Percentiles rank a stretch among this genome's conserved stretches.
phyloP scores from a whole-genome alignment of 148 eudicot species.

The Camellia granthamiana region DNA sequence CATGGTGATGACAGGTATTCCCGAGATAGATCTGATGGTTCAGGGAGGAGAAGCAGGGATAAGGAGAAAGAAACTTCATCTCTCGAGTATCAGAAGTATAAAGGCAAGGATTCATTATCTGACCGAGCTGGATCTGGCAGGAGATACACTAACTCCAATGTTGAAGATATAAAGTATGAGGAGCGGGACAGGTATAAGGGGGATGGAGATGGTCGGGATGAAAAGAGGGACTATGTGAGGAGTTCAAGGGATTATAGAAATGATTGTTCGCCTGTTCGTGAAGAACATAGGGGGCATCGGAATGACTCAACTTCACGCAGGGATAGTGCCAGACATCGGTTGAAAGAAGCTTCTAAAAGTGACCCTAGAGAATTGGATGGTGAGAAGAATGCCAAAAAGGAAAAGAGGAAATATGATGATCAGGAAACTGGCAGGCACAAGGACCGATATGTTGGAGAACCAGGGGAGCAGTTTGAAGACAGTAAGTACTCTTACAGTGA shows the following conservation, averaged over 20 bases:
- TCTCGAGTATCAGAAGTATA: constrained; percentile 23
- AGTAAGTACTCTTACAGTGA: constrained; percentile 19
- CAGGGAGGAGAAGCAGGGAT: constrained; percentile 40
- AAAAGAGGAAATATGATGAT: constrained; percentile 39
- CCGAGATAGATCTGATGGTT: constrained; percentile 51
- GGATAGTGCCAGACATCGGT: constrained; percentile 33
- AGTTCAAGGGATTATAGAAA: constrained; percentile 42
- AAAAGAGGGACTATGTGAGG: constrained; percentile 48
- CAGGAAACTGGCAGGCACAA: constrained; percentile 27
- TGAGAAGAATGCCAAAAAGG: constrained; percentile 34
- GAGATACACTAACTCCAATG: constrained; percentile 23
- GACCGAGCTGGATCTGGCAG: constrained; percentile 39
- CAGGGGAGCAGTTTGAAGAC: constrained; percentile 36
- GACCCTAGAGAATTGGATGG: constrained; percentile 39
- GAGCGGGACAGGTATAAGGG: constrained; percentile 49
- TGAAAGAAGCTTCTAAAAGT: constrained; percentile 31
- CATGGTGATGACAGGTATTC: constrained; percentile 50
- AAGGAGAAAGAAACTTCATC: constrained; percentile 22
- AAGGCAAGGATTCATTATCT: constrained; percentile 28
- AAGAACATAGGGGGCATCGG: constrained; percentile 33
- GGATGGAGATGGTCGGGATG: constrained; percentile 50
- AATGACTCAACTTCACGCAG: constrained; percentile 38
- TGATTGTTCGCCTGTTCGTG: constrained; percentile 42
- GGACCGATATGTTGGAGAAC: constrained; percentile 27
- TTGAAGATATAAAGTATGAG: constrained; percentile 29